Base-by-base conservation (phyloP, 2,329 filamentous ascomycete genomes). In the Coniochaeta prunicola region DNA sequence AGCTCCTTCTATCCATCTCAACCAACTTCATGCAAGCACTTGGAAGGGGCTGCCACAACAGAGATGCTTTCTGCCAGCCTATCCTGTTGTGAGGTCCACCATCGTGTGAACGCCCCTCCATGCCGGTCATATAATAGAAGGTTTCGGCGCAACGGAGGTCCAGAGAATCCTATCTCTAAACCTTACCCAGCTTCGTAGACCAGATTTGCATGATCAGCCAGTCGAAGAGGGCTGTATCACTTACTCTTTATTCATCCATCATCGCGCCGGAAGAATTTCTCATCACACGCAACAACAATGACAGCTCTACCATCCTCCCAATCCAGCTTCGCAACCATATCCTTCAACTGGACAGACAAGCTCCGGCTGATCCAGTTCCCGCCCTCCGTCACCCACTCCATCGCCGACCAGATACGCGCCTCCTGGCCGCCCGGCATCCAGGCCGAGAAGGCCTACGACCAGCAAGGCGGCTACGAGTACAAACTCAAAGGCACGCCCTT, bases 321-420 rank as follows among this genome's bases (percentile, higher is more conserved):
- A 31, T 33, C 59, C 36, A 50, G 2, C 24, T 30, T 45, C 59
- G 24, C 26, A 38, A 26, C 60, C 19, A 38, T 69, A 34, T 67
- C 65, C 30, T 54, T 69, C 57, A 63, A 67, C 55, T 60, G 64
- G 33, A 54, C 54, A 19, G 62, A 68, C 56, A 61, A 53, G 54
- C 24, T 69, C 45, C 63, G 66, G 53, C 61, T 68, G 45, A 57
- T 66, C 21, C 59, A 64, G 57, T 66, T 68, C 57, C 67, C 65
- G 13, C 34, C 59, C 19, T 24, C 59, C 7, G 53, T 67, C 26
- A 45, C 53, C 57, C n/a, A 53, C 19, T 45, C 54, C 17, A 38
- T 65, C 24, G 61, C 66, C 36, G 10, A 60, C n/a, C 45, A 64
- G 19, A 53, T 69, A n/a, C 36, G 57, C n/a, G 31, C 61, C 26